Percentiles rank a stretch among this genome's conserved stretches.
Evolutionary conservation across 805 yeast genomes (phyloP).

Genomic region (Barnettozyma vustinii): DNA sequence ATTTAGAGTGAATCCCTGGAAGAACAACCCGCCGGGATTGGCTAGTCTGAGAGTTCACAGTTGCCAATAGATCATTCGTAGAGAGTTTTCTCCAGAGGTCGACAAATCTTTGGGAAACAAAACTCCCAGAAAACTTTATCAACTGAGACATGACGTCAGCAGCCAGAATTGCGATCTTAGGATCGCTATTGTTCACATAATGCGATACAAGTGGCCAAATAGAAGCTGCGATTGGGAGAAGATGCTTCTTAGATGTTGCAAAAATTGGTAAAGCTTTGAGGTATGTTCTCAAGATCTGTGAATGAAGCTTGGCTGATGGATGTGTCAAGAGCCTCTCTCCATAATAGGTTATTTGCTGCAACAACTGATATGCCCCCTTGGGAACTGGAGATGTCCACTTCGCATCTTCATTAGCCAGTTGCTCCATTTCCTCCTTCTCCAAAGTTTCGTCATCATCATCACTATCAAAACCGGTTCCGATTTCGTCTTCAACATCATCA

Average conservation of each 20-base stretch:
- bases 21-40: conserved; percentile 13
- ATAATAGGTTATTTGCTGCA: conserved; percentile 59
- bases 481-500: conserved; percentile 34
- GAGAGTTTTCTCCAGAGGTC: conserved; percentile 37
- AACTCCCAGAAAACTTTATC: conserved; percentile 37
- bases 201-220: conserved; percentile 43
- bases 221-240: conserved; percentile 47
- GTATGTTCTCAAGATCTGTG: conserved; percentile 50
- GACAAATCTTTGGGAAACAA: conserved; percentile 40
- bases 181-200: conserved; percentile 15
- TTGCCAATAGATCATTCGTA: conserved; percentile 10
- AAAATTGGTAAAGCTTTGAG: conserved; percentile 43
- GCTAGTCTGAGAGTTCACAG: conserved; percentile 8
- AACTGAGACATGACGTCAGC: conserved; percentile 25
- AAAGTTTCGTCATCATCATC: conserved; percentile 29
- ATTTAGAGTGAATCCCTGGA: conserved; percentile 21
- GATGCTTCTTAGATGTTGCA: conserved; percentile 40
- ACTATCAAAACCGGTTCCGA: conserved; percentile 27
- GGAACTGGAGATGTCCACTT: conserved; percentile 71
- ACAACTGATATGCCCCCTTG: conserved; percentile 46
- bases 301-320: conserved; percentile 49
- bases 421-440: conserved; percentile 21
- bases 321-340: conserved; percentile 69
- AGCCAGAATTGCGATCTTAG: conserved; percentile 27
- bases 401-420: conserved; percentile 25